A percentile compares a stretch with the other conserved stretches of the same genome.
Conservation (phyloP, 2,329 filamentous ascomycete genomes). For the Sclerotinia minor region DNA sequence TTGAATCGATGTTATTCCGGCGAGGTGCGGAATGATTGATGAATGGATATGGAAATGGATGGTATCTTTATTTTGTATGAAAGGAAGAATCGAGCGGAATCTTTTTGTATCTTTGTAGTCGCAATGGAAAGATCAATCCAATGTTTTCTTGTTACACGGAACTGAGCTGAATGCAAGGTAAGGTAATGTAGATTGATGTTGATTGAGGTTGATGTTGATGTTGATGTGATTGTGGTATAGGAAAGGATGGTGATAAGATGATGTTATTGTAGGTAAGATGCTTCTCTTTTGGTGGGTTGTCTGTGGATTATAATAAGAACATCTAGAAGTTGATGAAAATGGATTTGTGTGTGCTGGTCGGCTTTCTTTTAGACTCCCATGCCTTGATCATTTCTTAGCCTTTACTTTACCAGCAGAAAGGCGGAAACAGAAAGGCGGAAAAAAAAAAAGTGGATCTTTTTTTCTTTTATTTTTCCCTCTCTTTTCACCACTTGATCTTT, state of each 20-base stretch:
- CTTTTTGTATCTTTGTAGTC: neutral
- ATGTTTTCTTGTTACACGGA: neutral
- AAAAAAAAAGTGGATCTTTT: neutral
- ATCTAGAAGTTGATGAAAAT: conserved; percentile 6
- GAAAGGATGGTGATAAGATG: too few species aligned
- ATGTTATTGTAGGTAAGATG: too few species aligned
- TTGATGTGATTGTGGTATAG: too few species aligned
- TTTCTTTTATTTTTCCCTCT: neutral
- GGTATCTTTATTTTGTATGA: neutral
- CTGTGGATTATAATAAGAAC: neutral
- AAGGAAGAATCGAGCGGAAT: neutral
- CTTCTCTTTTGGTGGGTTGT: too few species aligned
- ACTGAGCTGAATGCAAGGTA: neutral
- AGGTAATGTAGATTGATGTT: neutral
- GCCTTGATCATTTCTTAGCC: neutral
- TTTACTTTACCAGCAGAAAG: conserved; percentile 10
- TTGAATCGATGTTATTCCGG: conserved; percentile 16
- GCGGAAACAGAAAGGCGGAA: conserved; percentile 9
- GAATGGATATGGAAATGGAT: too few species aligned
- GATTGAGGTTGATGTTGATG: too few species aligned
- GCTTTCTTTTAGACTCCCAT: conserved; percentile 8
- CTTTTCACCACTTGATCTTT: neutral
- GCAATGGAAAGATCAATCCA: too few species aligned
- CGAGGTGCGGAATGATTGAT: neutral
- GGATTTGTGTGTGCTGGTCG: conserved; percentile 5